These are phyloP conservation scores for Ophiocordyceps camponoti-leonardi DNA, from an alignment of 2,329 filamentous ascomycete genomes.

Conservation along the genomic window DNA sequence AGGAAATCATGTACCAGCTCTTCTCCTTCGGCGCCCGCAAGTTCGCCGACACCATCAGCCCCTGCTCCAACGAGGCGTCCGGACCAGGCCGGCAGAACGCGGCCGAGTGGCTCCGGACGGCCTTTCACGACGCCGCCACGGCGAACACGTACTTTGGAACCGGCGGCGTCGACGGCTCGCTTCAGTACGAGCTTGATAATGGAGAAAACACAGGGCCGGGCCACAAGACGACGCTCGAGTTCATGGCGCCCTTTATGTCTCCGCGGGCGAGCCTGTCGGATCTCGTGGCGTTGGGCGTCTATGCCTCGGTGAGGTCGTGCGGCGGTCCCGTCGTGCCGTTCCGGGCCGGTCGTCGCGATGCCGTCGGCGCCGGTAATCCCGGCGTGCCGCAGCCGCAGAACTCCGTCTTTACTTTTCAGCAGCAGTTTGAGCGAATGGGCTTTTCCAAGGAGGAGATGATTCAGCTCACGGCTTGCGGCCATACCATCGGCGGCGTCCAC, in stretches of 20 bases:
- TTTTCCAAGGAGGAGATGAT: conserved; percentile 42
- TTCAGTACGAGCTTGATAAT: conserved; percentile 38
- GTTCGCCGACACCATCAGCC: conserved; percentile 38
- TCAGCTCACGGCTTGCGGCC: conserved; percentile 40
- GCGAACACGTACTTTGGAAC: conserved; percentile 26
- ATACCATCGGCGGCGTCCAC: conserved; percentile 44
- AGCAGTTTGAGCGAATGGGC: conserved; percentile 40
- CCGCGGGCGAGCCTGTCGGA: conserved; percentile 35
- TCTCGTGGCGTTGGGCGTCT: conserved; percentile 39
- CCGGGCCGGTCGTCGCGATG: conserved; percentile 36
- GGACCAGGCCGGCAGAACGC: conserved; percentile 38
- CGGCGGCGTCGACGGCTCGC: conserved; percentile 41
- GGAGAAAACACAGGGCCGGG: conserved; percentile 40
- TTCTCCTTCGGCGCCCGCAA: conserved; percentile 34
- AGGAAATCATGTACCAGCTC: conserved; percentile 46
- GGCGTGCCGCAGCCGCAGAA: conserved; percentile 43
- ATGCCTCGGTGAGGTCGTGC: conserved; percentile 39
- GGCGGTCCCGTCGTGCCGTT: conserved; percentile 38
- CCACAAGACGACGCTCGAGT: conserved; percentile 33
- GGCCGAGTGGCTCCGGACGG: conserved; percentile 43
- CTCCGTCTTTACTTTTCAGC: conserved; percentile 28
- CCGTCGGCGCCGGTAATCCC: conserved; percentile 23
- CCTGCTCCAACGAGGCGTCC: conserved; percentile 34
- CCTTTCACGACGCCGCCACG: conserved; percentile 45
- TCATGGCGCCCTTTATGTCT: conserved; percentile 35